These are phyloP conservation scores for Chaetomidium leptoderma DNA, from an alignment of 495 filamentous ascomycete genomes.

Conservation along the genomic window DNA sequence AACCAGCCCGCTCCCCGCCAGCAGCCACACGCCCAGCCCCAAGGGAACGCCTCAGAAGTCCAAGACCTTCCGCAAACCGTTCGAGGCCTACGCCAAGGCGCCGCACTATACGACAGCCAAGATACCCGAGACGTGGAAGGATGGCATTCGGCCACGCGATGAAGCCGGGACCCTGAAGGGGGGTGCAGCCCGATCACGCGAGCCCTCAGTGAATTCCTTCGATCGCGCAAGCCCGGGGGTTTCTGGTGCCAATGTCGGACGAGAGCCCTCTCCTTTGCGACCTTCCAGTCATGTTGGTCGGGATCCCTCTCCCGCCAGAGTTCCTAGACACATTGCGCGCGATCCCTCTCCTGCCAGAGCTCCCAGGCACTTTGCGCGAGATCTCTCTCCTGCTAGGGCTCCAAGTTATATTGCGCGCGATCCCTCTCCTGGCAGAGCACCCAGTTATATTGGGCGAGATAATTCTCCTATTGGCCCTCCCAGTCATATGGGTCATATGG, in stretches of 20 bases:
- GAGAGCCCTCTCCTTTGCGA: background rate
- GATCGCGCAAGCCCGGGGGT: background rate
- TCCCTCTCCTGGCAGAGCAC: background rate
- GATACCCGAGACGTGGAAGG: conserved; percentile 46
- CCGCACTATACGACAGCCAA: conserved; percentile 52
- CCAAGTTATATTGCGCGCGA: background rate
- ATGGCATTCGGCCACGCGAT: conserved; percentile 35
- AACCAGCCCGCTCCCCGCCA: conserved; percentile 68
- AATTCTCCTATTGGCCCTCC: background rate
- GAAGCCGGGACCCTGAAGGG: conserved; percentile 42
- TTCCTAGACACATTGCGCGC: background rate
- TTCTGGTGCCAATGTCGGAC: background rate
- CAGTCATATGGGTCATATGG: background rate
- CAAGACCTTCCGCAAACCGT: conserved; percentile 66
- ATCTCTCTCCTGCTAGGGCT: background rate
- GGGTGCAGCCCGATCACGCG: conserved; percentile 20
- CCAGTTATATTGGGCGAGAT: background rate
- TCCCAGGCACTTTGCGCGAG: conserved; percentile 3
- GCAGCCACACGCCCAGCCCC: conserved; percentile 48
- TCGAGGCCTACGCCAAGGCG: conserved; percentile 60
- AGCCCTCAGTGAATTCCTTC: conserved; percentile 22
- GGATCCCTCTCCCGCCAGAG: background rate
- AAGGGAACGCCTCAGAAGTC: conserved; percentile 52
- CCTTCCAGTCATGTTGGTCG: background rate
- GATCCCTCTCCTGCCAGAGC: background rate